Conservation (phyloP, 176 grass and related monocot genomes). For the Raddia distichophylla region DNA sequence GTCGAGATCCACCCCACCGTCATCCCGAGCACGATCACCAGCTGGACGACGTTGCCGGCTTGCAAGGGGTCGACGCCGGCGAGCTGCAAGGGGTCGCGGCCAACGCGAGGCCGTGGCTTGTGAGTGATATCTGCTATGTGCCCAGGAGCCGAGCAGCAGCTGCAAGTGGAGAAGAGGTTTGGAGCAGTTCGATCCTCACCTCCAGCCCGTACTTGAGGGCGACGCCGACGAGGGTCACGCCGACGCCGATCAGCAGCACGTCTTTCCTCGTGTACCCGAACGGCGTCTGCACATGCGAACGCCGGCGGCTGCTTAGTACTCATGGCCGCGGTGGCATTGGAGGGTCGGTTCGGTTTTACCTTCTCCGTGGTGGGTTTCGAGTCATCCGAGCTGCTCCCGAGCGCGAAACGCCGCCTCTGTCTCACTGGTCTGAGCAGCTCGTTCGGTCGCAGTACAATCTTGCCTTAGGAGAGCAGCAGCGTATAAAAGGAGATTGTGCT, state of each 20-base stretch:
- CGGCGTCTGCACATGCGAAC: conserved; percentile 50
- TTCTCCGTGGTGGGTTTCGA: conserved; percentile 57
- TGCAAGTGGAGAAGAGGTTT: background rate
- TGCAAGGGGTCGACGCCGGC: conserved; percentile 83
- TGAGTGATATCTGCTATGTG: too few relatives aligned
- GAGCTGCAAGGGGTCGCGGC: conserved; percentile 45
- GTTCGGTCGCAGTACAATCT: background rate
- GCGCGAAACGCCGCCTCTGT: conserved; percentile 36
- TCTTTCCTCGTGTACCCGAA: conserved; percentile 96
- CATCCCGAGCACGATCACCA: conserved; percentile 85
- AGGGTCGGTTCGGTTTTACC: conserved; percentile 46
- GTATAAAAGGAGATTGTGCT: background rate
- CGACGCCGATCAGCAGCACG: conserved; percentile 89
- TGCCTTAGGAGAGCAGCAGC: background rate
- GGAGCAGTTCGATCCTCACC: conserved; percentile 41
- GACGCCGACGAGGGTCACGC: conserved; percentile 65
- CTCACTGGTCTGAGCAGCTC: background rate
- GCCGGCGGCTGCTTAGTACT: background rate
- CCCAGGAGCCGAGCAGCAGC: background rate
- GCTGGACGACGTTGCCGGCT: conserved; percentile 94
- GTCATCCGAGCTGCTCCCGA: conserved; percentile 55
- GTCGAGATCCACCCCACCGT: conserved; percentile 93
- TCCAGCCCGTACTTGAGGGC: conserved; percentile 85
- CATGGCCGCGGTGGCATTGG: background rate
- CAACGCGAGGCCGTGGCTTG: too few relatives aligned